Percentiles rank a stretch among this genome's conserved stretches.
Conservation (phyloP, 2,329 filamentous ascomycete species). For the Magnaporthiopsis incrustans region DNA sequence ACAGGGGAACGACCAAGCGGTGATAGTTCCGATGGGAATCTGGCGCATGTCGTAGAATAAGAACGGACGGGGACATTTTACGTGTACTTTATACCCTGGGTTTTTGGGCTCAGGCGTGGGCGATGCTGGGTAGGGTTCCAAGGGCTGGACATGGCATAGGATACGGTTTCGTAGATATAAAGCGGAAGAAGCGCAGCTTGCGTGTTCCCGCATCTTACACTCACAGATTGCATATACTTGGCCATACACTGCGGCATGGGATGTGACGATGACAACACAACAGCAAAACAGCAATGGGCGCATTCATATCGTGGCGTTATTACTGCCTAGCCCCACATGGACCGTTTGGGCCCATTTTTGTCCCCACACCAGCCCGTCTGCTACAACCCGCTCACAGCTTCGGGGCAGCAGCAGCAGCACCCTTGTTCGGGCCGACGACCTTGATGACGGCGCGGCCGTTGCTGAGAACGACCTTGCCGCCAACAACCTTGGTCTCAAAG, state of each 20-base stretch:
- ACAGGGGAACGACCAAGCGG: background rate
- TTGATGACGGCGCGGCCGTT: slow-evolving; percentile 79
- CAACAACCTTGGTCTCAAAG: slow-evolving; percentile 69
- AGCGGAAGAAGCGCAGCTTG: background rate
- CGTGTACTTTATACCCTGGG: background rate
- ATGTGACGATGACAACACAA: too few relatives aligned
- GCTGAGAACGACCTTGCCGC: slow-evolving; percentile 77
- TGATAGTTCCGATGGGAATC: background rate
- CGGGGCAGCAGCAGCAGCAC: slow-evolving; percentile 17
- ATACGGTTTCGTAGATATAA: slow-evolving; percentile 10
- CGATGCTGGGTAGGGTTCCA: background rate
- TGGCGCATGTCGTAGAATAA: background rate
- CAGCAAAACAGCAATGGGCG: background rate
- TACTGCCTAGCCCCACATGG: too few relatives aligned
- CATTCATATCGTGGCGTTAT: too few relatives aligned
- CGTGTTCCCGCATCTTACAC: background rate
- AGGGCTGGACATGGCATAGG: too few relatives aligned
- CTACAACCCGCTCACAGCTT: slow-evolving; percentile 45
- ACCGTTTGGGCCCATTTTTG: background rate
- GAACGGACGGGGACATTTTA: background rate
- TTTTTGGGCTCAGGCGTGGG: background rate
- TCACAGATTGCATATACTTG: background rate
- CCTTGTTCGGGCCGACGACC: slow-evolving; percentile 46
- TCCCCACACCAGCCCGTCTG: too few relatives aligned
- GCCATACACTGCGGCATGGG: background rate